Base-by-base conservation (phyloP, 345 rosid species). In the Camelina neglecta region DNA sequence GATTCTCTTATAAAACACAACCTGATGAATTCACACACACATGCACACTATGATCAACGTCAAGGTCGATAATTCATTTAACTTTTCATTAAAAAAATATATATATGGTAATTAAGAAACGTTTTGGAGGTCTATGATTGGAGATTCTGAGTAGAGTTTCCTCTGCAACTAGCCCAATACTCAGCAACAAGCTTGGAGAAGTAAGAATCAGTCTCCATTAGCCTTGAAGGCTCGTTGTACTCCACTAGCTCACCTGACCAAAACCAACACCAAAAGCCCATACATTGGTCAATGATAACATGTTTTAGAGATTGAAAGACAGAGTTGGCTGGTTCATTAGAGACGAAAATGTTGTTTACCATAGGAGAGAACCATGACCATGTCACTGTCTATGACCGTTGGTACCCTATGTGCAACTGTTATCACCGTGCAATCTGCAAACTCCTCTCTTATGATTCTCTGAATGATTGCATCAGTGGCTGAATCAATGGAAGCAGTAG, bases 381-480 rank as follows among this genome's bases (percentile, higher is more conserved):
- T 89, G 81, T 86, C 90, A 76, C 93, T 88, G 65, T 91, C 88
- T 54, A 87, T 82, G 39, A 89, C 89, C 2, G 90, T 88, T 38
- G 93, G 95, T 20, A 88, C 91, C 68, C 93, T 83, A 60, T 91
- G 97, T 13, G 97, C 91, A 6, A 85, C 89, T 6, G 97, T 88
- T 70, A 91, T 82, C 57, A 89, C 90, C 0, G 93, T 91, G 75
- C 91, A 88, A 1, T 81, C 77, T 7, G 84, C 61, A 84, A 91
- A 89, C 53, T 91, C 97, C 39, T 85, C 81, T 65, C 90, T 77
- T 68, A 85, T 89, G 18, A 89, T 73, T 80, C 86, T 86, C 75
- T 87, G 97, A 6, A 91, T 67, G 67, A 85, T 79, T 51, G 91
- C 89, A 79, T 86, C 94, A 4, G 93, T 91, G 5, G 90, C 84